These are phyloP conservation scores for Mortierella alpina DNA, from an alignment of 192 early-diverging fungal genomes.

Conservation along the genomic window DNA sequence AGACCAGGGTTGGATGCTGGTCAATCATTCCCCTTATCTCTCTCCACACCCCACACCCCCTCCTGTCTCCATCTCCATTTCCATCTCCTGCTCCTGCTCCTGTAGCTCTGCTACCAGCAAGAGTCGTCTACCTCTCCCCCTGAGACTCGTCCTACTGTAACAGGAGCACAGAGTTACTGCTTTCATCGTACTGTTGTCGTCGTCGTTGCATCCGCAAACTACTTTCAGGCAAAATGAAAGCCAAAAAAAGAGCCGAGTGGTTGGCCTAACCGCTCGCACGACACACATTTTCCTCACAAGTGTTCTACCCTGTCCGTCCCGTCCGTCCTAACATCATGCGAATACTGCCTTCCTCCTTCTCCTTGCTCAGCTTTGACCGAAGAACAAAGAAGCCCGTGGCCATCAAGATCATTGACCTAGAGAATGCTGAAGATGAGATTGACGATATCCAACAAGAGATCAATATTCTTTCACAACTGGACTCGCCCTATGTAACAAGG, in stretches of 20 bases:
- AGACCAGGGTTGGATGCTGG: no score
- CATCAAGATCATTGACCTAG: conserved; percentile 98
- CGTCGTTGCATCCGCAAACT: no score
- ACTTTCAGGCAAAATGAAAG: not conserved
- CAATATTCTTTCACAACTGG: conserved; percentile 92
- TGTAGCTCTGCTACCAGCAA: no score
- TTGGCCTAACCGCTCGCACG: not conserved
- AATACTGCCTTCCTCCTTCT: conserved; percentile 44
- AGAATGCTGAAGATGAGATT: conserved; percentile 97
- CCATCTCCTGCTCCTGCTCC: no score
- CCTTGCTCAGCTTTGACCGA: conserved; percentile 69
- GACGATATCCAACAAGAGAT: conserved; percentile 99
- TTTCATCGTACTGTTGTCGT: no score
- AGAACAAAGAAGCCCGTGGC: conserved; percentile 81
- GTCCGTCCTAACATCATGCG: not conserved
- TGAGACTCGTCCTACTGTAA: no score
- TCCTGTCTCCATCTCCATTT: no score
- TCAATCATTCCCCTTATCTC: no score
- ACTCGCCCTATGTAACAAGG: conserved; percentile 87
- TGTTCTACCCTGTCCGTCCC: not conserved
- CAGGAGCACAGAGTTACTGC: no score
- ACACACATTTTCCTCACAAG: conserved; percentile 1
- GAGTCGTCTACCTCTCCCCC: no score
- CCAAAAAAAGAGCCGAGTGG: not conserved
- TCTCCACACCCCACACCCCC: not conserved